These are phyloP conservation scores for Lachnellula hyalina DNA, from an alignment of 2,329 filamentous ascomycete species.

Conservation along the genomic window DNA sequence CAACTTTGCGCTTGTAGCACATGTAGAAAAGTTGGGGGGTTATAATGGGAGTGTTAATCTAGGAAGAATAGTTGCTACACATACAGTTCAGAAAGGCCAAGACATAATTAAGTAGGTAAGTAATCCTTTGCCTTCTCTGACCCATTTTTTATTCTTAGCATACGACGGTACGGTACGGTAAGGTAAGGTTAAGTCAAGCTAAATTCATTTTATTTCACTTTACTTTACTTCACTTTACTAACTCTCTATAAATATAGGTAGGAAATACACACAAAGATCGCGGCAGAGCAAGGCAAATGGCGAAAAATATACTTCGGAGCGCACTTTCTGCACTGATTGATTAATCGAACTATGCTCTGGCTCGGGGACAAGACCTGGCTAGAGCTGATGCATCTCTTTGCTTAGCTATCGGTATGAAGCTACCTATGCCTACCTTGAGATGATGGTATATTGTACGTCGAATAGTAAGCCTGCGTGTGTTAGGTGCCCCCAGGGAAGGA, in stretches of 20 bases:
- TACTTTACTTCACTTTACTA: no score
- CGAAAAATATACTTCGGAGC: slow-evolving; percentile 36
- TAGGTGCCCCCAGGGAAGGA: slow-evolving; percentile 43
- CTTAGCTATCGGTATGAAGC: slow-evolving; percentile 43
- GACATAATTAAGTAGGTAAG: slow-evolving; percentile 43
- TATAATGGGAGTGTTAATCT: slow-evolving; percentile 42
- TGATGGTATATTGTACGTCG: slow-evolving; percentile 42
- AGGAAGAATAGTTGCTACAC: slow-evolving; percentile 38
- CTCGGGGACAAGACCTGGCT: slow-evolving; percentile 43
- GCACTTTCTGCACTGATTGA: slow-evolving; percentile 43
- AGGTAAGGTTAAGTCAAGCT: no score
- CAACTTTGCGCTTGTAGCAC: slow-evolving; percentile 45
- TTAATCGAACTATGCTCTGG: slow-evolving; percentile 39
- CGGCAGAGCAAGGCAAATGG: slow-evolving; percentile 33
- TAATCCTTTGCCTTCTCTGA: neutral
- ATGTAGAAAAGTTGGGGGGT: slow-evolving; percentile 43
- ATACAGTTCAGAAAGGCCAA: slow-evolving; percentile 38
- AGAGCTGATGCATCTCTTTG: slow-evolving; percentile 44
- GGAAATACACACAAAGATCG: slow-evolving; percentile 41
- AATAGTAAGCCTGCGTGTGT: slow-evolving; percentile 41
- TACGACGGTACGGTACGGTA: neutral
- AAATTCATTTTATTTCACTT: no score
- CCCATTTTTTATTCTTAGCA: neutral
- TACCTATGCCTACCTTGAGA: slow-evolving; percentile 35
- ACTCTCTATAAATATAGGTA: slow-evolving; percentile 27